Conservation (phyloP, 164 flowering plant genomes). For the Umbellularia californica region DNA sequence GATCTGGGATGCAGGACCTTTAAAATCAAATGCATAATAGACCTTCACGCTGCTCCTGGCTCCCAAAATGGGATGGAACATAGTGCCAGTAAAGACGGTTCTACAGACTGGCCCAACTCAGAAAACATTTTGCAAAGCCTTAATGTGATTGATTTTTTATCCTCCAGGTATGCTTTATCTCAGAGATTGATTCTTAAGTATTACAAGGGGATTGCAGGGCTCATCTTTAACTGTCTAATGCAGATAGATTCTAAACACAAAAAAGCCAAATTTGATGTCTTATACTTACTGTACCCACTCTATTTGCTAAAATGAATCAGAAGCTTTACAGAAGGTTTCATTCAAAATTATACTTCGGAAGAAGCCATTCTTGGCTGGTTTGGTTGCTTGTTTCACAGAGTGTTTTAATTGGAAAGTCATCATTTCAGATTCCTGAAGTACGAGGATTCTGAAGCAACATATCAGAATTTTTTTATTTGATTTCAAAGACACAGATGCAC, state of each 20-base stretch:
- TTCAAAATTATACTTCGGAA: background rate
- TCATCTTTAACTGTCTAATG: background rate
- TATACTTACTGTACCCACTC: background rate
- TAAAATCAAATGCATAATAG: constrained; percentile 74
- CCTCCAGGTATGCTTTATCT: constrained; percentile 50
- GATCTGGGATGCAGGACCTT: constrained; percentile 46
- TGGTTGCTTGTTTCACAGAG: too few species aligned
- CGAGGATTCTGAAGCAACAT: background rate
- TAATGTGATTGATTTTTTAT: constrained; percentile 66
- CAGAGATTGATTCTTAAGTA: background rate
- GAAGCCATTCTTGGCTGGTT: background rate
- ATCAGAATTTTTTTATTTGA: background rate
- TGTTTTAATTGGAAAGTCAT: background rate
- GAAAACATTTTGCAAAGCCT: constrained; percentile 62
- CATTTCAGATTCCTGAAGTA: background rate
- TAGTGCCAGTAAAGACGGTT: constrained; percentile 87
- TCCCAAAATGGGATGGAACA: constrained; percentile 96
- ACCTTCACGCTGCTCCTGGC: constrained; percentile 94
- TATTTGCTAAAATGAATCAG: background rate
- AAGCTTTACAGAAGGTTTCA: background rate
- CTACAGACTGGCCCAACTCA: constrained; percentile 57
- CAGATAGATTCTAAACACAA: background rate
- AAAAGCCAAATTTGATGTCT: background rate
- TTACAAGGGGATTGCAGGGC: background rate
- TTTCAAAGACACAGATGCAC: background rate